phyloP scores from a whole-genome alignment of 2,329 filamentous ascomycete species.

The Colletotrichum eleusines region DNA sequence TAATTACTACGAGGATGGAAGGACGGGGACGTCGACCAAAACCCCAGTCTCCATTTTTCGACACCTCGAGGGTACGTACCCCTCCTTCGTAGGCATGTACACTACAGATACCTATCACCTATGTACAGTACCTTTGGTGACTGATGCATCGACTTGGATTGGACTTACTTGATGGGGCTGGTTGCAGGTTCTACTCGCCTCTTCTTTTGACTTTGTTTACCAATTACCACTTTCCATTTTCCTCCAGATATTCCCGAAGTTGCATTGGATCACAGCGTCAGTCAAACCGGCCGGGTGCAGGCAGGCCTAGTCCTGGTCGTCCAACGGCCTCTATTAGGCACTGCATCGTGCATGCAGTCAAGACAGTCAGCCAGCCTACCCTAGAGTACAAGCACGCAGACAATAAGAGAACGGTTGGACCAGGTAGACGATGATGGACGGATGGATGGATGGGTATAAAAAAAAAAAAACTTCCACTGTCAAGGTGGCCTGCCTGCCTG shows the following conservation, averaged over 20 bases:
- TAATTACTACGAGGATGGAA: no score
- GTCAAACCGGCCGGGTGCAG: background rate
- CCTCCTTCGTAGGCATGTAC: no score
- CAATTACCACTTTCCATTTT: background rate
- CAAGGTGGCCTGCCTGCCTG: no score
- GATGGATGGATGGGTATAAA: no score
- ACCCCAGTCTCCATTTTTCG: constrained; percentile 20
- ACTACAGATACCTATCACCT: no score
- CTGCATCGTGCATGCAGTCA: background rate
- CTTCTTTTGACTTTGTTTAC: background rate
- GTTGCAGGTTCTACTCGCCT: background rate
- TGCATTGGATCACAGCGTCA: background rate
- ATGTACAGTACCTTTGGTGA: background rate
- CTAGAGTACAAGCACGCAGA: background rate
- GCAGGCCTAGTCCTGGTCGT: background rate
- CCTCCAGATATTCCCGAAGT: background rate
- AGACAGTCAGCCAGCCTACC: no score
- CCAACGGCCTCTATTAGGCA: background rate
- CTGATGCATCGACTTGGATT: background rate
- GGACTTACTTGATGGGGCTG: background rate
- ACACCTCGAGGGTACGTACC: constrained; percentile 11
- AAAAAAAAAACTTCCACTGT: no score
- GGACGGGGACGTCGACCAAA: constrained; percentile 8
- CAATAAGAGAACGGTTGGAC: background rate
- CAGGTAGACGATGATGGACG: no score